These are phyloP conservation scores for Peribolospora baueri DNA, from an alignment of 768 basidiomycete genomes.

Conservation along the genomic window DNA sequence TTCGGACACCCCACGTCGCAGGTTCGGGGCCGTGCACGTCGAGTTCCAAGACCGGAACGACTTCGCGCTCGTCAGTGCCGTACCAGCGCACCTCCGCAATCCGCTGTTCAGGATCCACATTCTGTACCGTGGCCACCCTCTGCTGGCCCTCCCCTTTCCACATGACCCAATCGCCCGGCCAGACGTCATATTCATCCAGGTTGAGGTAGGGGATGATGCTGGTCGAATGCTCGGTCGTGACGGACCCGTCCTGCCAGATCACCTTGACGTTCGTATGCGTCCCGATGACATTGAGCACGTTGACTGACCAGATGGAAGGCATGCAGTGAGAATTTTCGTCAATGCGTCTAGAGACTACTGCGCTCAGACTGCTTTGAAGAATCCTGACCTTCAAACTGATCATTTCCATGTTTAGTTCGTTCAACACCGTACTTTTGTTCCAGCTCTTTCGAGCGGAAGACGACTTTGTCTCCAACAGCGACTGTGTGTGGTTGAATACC, in stretches of 20 bases:
- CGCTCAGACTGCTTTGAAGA: too few species aligned
- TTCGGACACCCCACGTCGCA: conserved; percentile 39
- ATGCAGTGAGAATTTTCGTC: neutral
- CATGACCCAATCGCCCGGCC: conserved; percentile 76
- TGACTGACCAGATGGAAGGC: conserved; percentile 16
- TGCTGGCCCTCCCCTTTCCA: conserved; percentile 29
- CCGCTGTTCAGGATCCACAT: conserved; percentile 29
- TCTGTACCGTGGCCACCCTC: conserved; percentile 6
- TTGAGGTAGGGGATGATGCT: conserved; percentile 60
- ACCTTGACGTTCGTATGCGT: conserved; percentile 45
- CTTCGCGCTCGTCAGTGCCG: conserved; percentile 27
- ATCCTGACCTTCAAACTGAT: neutral
- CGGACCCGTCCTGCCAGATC: conserved; percentile 62
- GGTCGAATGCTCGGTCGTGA: conserved; percentile 32
- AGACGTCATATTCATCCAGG: conserved; percentile 77
- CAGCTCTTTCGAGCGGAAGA: neutral
- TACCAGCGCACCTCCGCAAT: conserved; percentile 39
- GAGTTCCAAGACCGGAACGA: conserved; percentile 62
- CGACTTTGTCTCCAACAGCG: conserved; percentile 8
- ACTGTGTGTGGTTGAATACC: conserved; percentile 6
- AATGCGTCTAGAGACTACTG: neutral
- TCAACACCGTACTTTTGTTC: neutral
- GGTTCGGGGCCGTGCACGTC: conserved; percentile 45
- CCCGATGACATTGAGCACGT: conserved; percentile 39
- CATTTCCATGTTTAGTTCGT: too few species aligned